A percentile compares a stretch with the other conserved stretches of the same genome.
These are phyloP conservation scores for Epicoccum sorghinum DNA, from an alignment of 2,329 filamentous ascomycete species.

Conservation along the genomic window DNA sequence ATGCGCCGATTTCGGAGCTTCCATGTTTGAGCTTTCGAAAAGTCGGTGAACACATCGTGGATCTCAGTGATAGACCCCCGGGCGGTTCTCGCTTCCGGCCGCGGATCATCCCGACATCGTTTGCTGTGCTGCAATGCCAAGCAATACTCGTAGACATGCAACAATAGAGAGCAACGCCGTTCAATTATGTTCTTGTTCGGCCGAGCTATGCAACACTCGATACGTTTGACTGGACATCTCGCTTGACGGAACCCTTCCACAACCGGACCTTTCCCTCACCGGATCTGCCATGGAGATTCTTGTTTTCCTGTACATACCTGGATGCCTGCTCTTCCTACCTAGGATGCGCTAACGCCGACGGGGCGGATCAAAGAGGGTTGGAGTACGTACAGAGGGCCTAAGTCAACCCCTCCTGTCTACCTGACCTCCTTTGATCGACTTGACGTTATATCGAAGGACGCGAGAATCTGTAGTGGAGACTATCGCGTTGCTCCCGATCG, in stretches of 20 bases:
- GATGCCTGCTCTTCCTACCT: neutral
- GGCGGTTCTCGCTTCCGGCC: constrained; percentile 26
- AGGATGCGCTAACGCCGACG: constrained; percentile 15
- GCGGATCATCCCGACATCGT: constrained; percentile 19
- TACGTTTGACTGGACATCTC: constrained; percentile 11
- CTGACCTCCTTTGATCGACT: constrained; percentile 31
- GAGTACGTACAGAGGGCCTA: constrained; percentile 44
- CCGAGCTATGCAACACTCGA: constrained; percentile 21
- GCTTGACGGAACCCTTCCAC: neutral
- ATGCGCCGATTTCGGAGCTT: constrained; percentile 35
- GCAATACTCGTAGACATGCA: constrained; percentile 31
- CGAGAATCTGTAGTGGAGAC: constrained; percentile 11
- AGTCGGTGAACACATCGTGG: constrained; percentile 29
- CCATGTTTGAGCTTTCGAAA: constrained; percentile 34
- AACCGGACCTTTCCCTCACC: neutral
- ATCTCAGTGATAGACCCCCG: constrained; percentile 23
- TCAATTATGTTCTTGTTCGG: constrained; percentile 38
- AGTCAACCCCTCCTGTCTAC: constrained; percentile 31
- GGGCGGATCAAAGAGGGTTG: constrained; percentile 11
- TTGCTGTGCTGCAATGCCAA: constrained; percentile 23
- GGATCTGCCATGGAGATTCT: neutral
- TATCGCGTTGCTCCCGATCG: neutral
- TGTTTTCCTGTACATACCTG: neutral
- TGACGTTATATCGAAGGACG: constrained; percentile 33
- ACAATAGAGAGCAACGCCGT: constrained; percentile 25